Conservation (phyloP, 768 basidiomycete genomes). For the Hebeloma cylindrosporum region DNA sequence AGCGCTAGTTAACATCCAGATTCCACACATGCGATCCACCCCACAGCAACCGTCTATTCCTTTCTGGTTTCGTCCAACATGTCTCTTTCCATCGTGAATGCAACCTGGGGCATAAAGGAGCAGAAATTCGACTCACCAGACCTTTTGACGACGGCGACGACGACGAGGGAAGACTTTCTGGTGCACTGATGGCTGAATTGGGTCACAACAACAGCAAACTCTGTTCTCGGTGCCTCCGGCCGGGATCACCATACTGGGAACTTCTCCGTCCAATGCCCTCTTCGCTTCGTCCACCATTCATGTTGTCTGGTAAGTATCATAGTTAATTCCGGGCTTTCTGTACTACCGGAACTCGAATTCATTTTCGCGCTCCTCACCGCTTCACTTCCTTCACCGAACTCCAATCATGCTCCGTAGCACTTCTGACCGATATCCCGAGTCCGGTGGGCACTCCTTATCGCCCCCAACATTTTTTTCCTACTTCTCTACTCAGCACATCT, state of each 20-base stretch:
- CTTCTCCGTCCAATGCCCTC: neutral
- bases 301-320: too few relatives aligned
- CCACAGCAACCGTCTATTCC: constrained; percentile 32
- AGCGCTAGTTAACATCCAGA: constrained; percentile 50
- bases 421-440: too few relatives aligned
- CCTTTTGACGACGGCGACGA: constrained; percentile 60
- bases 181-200: constrained; percentile 27
- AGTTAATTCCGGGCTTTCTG: too few relatives aligned
- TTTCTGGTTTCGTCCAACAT: constrained; percentile 23
- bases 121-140: constrained; percentile 59
- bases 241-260: neutral
- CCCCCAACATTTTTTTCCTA: too few relatives aligned
- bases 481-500: too few relatives aligned
- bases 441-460: too few relatives aligned
- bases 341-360: too few relatives aligned
- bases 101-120: constrained; percentile 27
- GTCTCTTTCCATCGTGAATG: constrained; percentile 24
- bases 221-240: constrained; percentile 12
- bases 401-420: too few relatives aligned
- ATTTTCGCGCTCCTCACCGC: too few relatives aligned
- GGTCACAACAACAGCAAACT: constrained; percentile 37
- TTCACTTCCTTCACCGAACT: too few relatives aligned
- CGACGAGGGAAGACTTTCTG: constrained; percentile 37
- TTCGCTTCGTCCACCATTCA: constrained; percentile 4
- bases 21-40: constrained; percentile 53